A percentile compares a stretch with the other conserved stretches of the same genome.
phyloP scores from a whole-genome alignment of 148 eudicot genomes.

The Rhododendron ferrugineum region DNA sequence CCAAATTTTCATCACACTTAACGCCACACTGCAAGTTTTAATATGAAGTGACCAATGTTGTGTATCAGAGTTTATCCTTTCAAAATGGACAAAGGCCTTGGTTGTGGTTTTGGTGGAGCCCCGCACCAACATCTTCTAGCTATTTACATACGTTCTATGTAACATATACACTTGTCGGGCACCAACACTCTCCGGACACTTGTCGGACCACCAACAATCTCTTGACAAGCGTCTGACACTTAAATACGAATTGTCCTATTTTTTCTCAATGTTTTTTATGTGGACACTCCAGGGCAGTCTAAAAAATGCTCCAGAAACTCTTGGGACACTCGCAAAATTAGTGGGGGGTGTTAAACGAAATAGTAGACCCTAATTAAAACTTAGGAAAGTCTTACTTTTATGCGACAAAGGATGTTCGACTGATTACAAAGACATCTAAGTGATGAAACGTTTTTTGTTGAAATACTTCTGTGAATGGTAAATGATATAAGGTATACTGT shows the following conservation, averaged over 20 bases:
- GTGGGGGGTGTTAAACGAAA: no score
- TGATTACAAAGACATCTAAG: no score
- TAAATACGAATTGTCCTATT: no score
- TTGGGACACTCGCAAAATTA: no score
- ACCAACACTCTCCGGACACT: background rate
- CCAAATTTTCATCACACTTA: background rate
- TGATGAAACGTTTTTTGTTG: background rate
- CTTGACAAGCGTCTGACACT: background rate
- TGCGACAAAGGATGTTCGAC: no score
- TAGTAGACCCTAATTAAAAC: no score
- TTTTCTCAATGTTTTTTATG: background rate
- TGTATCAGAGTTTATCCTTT: background rate
- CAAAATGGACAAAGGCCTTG: background rate
- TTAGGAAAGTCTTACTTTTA: no score
- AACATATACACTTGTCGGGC: background rate
- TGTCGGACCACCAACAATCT: no score
- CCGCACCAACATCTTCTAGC: background rate
- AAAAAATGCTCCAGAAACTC: no score
- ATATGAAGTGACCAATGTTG: background rate
- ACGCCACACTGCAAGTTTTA: background rate
- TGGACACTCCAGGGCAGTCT: no score
- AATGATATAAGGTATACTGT: background rate
- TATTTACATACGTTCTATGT: background rate
- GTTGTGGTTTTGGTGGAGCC: background rate
- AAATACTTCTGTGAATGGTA: background rate